These are phyloP conservation scores for Furcasterigmium furcatum DNA, from an alignment of 2,329 filamentous ascomycete species.

Conservation along the genomic window DNA sequence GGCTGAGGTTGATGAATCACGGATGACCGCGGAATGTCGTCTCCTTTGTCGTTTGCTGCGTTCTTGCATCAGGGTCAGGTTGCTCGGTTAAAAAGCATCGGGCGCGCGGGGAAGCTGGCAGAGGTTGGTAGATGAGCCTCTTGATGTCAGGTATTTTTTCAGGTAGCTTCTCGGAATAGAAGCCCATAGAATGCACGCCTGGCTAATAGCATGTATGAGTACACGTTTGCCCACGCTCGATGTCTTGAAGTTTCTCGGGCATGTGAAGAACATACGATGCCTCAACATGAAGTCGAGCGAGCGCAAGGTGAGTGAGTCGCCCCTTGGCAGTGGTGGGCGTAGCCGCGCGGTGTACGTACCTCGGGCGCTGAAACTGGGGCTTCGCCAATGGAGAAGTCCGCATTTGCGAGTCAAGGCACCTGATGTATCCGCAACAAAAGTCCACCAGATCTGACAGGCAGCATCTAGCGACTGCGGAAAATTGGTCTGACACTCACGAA, in stretches of 20 bases:
- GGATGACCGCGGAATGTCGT: background rate
- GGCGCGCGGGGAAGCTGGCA: conserved; percentile 8
- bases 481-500: too few relatives aligned
- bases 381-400: background rate
- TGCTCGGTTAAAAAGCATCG: conserved; percentile 14
- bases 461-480: too few relatives aligned
- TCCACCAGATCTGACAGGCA: too few relatives aligned
- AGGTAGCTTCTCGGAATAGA: conserved; percentile 16
- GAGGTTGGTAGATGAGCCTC: background rate
- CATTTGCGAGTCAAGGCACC: background rate
- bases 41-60: conserved; percentile 11
- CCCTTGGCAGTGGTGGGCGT: background rate
- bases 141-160: conserved; percentile 9
- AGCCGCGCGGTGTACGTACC: background rate
- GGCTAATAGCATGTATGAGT: conserved; percentile 2
- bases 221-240: background rate
- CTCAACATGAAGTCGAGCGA: too few relatives aligned
- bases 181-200: conserved; percentile 11
- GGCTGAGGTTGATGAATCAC: conserved; percentile 36
- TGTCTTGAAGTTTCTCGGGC: too few relatives aligned
- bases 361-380: background rate
- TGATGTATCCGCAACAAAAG: too few relatives aligned
- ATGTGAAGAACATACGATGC: too few relatives aligned
- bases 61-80: conserved; percentile 15
- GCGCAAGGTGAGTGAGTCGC: too few relatives aligned